phyloP scores from a whole-genome alignment of 306 rosid species.

The Sechiopsis laciniata region DNA sequence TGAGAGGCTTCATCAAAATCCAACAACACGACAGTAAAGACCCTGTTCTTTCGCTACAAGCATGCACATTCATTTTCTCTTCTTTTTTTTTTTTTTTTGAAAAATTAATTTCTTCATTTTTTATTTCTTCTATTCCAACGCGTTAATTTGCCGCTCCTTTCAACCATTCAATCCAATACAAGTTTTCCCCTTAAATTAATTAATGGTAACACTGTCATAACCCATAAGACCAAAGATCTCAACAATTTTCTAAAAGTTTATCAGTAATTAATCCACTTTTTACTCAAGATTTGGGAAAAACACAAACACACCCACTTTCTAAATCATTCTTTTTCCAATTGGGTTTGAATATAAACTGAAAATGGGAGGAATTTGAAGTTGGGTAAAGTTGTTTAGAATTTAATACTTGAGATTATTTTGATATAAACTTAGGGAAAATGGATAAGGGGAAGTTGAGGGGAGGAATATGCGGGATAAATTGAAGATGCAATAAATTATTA shows the following conservation, averaged over 20 bases:
- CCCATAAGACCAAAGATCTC: not conserved
- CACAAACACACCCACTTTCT: not conserved
- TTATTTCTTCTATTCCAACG: not conserved
- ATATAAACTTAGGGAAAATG: no score
- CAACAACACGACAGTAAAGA: constrained; percentile 10
- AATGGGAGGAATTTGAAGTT: not conserved
- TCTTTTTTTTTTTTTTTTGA: no score
- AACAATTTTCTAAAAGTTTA: not conserved
- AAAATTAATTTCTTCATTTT: not conserved
- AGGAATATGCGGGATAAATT: no score
- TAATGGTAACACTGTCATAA: not conserved
- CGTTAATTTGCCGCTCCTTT: not conserved
- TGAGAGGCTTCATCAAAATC: constrained; percentile 13
- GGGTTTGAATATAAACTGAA: not conserved
- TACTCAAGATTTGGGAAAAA: not conserved
- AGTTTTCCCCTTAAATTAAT: not conserved
- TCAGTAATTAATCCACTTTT: not conserved
- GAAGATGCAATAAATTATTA: no score
- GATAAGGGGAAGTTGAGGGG: no score
- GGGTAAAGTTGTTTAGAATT: not conserved
- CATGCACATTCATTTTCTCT: not conserved
- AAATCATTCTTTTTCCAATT: not conserved
- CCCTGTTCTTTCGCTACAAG: not conserved
- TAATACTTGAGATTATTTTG: not conserved
- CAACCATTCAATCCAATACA: not conserved